Evolutionary conservation across 169 alveolate genomes (phyloP).

Genomic region (Toxoplasma gondii): DNA sequence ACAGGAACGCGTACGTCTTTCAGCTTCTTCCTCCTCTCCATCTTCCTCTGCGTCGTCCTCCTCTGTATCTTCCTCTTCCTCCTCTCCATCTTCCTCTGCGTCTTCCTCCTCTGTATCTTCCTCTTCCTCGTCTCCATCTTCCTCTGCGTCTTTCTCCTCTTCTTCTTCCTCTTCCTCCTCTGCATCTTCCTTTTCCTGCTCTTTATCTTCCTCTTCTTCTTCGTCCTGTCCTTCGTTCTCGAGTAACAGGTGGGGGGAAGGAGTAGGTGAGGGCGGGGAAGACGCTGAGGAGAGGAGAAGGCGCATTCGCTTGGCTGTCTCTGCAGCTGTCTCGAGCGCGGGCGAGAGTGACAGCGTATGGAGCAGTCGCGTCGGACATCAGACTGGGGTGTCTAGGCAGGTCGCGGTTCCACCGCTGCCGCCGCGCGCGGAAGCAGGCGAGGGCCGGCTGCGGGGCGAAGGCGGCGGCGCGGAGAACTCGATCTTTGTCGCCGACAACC

Average conservation of each 20-base stretch:
- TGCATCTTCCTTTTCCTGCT: neutral
- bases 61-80: neutral
- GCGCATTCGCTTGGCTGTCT: constrained; percentile 3
- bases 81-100: neutral
- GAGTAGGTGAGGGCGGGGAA: neutral
- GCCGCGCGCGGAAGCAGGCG: constrained; percentile 1
- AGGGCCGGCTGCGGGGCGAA: neutral
- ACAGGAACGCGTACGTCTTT: neutral
- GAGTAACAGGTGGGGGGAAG: neutral
- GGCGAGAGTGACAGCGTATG: neutral
- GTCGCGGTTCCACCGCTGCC: constrained; percentile 14
- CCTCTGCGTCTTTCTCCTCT: no score
- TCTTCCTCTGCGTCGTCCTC: neutral
- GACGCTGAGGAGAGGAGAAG: constrained; percentile 32
- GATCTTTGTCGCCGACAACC: neutral
- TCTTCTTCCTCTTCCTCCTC: no score
- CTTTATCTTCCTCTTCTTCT: neutral
- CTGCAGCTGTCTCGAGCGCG: neutral
- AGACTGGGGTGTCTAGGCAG: neutral
- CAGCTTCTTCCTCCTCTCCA: neutral
- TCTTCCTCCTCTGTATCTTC: no score
- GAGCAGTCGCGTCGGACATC: neutral
- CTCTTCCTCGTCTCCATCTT: no score
- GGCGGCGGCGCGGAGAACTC: neutral
- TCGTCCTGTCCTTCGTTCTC: neutral